Evolutionary conservation across 306 rosid genomes (phyloP), one percentile per base, ranked within the genome.

Genomic region (Castanospermum australe): DNA sequence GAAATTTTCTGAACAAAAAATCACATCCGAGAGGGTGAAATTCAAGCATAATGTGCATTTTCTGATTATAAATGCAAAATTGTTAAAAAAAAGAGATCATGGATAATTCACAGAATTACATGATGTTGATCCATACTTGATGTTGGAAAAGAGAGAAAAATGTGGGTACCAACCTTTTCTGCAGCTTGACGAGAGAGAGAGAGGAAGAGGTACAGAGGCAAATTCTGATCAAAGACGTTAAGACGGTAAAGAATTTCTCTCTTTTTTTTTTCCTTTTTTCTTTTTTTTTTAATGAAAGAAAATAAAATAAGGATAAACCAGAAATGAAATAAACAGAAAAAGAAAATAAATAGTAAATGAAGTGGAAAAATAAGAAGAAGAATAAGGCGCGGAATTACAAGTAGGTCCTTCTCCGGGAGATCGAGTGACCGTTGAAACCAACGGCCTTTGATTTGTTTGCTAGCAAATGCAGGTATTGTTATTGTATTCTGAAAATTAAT

Each of bases 361-460:
- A 7, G 55, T 32, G 55, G 50, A 20, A 67, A n/a, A n/a, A n/a
- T n/a, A n/a, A 28, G 35, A 18, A 75, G 60, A 39, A 63, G 56
- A 81, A 30, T 33, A 48, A 66, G 74, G 81, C 51, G 82, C 70
- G 83, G 71, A 89, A 81, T 86, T 84, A 75, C 86, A 20, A 41
- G 87, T 18, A 2, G 77, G 80, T 36, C 76, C 77, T 38, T 45
- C 35, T 42, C 48, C 60, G 35, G 45, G 55, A 56, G 57, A 65
- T 57, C 5, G 71, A 80, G 50, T 47, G 89, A 76, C 92, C 87
- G 84, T 86, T 86, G 86, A 81, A 77, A 73, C 72, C 90, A 86
- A 86, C 92, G 47, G 84, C 45, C 56, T 9, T 33, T 44, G n/a
- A 56, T 82, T 79, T 75, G 81, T 82, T 77, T 59, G 83, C 79